Evolutionary conservation across 345 rosid species (phyloP).

Genomic region (Clarkia xantiana): DNA sequence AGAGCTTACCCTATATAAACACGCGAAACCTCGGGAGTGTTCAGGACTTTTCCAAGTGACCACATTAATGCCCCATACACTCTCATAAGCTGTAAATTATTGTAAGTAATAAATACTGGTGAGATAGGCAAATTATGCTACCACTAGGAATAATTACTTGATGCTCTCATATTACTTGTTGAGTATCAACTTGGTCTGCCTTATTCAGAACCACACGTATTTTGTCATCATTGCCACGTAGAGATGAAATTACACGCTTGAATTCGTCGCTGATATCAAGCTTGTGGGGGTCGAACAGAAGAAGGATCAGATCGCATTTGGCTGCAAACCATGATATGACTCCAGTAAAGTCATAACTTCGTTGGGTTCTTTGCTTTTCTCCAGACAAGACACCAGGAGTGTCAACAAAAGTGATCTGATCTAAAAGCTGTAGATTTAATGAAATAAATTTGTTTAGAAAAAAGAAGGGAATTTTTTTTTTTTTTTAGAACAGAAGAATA

Average conservation of each 20-base stretch:
- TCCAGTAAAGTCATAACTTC: slow-evolving; percentile 86
- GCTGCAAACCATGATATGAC: slow-evolving; percentile 95
- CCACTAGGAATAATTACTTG: not conserved
- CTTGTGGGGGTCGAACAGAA: slow-evolving; percentile 92
- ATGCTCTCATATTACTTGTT: slow-evolving; percentile 35
- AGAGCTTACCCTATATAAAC: slow-evolving; percentile 72
- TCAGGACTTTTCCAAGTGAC: slow-evolving; percentile 92
- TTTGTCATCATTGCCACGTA: slow-evolving; percentile 89
- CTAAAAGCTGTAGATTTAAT: slow-evolving; percentile 45
- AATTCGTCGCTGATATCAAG: slow-evolving; percentile 91
- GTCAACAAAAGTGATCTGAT: slow-evolving; percentile 83
- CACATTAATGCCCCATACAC: slow-evolving; percentile 97
- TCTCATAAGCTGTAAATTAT: slow-evolving; percentile 67
- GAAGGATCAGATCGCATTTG: slow-evolving; percentile 86
- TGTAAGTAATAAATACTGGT: no score
- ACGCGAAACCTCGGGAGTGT: slow-evolving; percentile 84
- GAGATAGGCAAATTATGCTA: not conserved
- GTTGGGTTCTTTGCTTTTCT: slow-evolving; percentile 81
- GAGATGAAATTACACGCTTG: slow-evolving; percentile 74
- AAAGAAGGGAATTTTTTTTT: not conserved
- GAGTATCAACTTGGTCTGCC: slow-evolving; percentile 95
- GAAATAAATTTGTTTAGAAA: not conserved
- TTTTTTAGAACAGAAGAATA: not conserved
- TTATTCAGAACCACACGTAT: slow-evolving; percentile 86
- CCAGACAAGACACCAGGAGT: slow-evolving; percentile 95